These are phyloP conservation scores for Balakata baccata DNA, from an alignment of 345 rosid genomes.

Conservation along the genomic window DNA sequence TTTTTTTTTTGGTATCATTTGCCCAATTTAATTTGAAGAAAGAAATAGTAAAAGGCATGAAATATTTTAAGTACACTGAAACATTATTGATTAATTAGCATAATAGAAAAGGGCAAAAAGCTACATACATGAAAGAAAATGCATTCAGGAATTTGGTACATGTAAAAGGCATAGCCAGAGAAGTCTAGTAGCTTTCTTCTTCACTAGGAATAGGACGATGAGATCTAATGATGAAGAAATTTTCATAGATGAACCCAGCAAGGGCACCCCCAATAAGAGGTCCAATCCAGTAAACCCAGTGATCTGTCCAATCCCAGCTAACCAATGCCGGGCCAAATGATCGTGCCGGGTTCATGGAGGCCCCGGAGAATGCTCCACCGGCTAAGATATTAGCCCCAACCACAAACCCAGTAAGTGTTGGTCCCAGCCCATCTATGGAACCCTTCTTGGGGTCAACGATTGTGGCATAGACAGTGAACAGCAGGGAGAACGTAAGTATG, in stretches of 20 bases:
- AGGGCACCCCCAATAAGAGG: slow-evolving; percentile 78
- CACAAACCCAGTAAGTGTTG: slow-evolving; percentile 63
- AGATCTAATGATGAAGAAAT: slow-evolving; percentile 58
- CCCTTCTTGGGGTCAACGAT: slow-evolving; percentile 89
- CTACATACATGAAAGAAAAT: background rate
- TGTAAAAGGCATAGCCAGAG: background rate
- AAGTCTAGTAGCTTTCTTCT: slow-evolving; percentile 23
- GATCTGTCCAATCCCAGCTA: slow-evolving; percentile 82
- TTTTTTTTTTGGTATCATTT: too few relatives aligned
- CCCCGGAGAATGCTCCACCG: slow-evolving; percentile 82
- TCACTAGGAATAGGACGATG: slow-evolving; percentile 32
- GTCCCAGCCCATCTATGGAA: slow-evolving; percentile 67
- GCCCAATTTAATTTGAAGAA: too few relatives aligned
- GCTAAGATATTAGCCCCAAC: slow-evolving; percentile 80
- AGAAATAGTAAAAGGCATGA: background rate
- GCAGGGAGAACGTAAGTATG: slow-evolving; percentile 63
- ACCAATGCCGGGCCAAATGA: slow-evolving; percentile 88
- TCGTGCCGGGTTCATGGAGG: slow-evolving; percentile 95
- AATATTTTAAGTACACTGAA: background rate
- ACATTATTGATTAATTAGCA: background rate
- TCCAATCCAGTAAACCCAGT: slow-evolving; percentile 94
- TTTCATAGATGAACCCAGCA: slow-evolving; percentile 66
- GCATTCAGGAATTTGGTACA: background rate
- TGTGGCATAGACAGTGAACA: slow-evolving; percentile 84
- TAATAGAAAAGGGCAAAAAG: background rate